Base-by-base conservation (phyloP, 1,139 yeast genomes). In the Eremothecium coryli region DNA sequence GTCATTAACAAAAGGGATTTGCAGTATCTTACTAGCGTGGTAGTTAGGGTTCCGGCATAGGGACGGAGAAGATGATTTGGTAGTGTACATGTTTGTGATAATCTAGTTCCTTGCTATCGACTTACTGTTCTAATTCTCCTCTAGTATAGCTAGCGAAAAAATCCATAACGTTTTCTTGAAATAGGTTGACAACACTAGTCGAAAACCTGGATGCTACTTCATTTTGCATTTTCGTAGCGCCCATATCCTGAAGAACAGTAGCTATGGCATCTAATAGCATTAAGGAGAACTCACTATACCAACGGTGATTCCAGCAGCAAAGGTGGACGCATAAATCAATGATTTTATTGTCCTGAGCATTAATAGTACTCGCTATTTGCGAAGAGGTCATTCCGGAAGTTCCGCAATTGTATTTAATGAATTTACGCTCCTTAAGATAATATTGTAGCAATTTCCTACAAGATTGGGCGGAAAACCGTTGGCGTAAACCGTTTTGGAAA, bases 241-340 rank as follows among this genome's bases (percentile, higher is more conserved):
- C 95, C 50, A 82, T 86, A 49, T 77, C 79, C 18, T 75, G 74
- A 20, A 84, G 77, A 41, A 84, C 65, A 36, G 68, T 73, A 26
- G 73, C 64, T 38, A 86, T 60, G 1, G 75, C 65, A 22, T 63
- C 58, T 14, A 78, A 56, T 38, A 85, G 65, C 31, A 67, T 65
- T 18, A 93, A 84, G 7, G 93, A 78, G 50, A 86, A 88, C 46
- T 88, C 95, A 44, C 77, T 73, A 61, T 90, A 93, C 98, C 98
- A 93, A 54, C 98, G 75, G 60, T 86, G 97, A 54, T 86, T 82
- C 96, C 97, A 90, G 14, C 93, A 94, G 23, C 81, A 65, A 38
- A 90, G 64, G 49, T 80, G 81, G 32, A 86, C 84, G 40, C 78
- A 64, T 26, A 82, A 64, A 42, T 81, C 90, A 45, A 86, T 65